Evolutionary conservation across 331 rosid species (phyloP), one percentile per base, ranked within the genome.

Genomic region (Rosa hybrid): DNA sequence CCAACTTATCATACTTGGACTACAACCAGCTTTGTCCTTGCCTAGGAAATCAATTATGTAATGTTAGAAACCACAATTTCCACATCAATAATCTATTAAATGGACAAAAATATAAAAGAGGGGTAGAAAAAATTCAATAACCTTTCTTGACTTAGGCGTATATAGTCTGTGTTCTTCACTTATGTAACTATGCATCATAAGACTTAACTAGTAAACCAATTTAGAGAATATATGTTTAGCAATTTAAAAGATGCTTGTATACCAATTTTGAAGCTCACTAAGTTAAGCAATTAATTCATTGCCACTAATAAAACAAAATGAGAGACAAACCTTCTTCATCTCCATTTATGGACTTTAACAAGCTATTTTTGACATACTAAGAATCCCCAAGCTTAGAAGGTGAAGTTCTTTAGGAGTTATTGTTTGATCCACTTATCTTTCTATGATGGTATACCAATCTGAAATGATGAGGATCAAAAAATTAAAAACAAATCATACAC

Each of bases 341-440:
- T 60, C 84, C 94, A 81, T 51, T 72, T 41, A 86, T 73, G 18
- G 89, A 71, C 70, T 80, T 67, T 56, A 95, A 88, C 77, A 95
- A 88, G 89, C 96, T 85, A 76, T 90, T 87, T 60, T 81, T 86
- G 70, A 87, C 91, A 86, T 87, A 91, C 50, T 92, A 97, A 25
- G 92, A 51, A 82, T 95, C 93, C 10, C 84, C 94, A 78, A 88
- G 70, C 85, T 88, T 91, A 34, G 98, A 85, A 80, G 98, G 98
- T 53, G 98, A 95, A 71, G 98, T 92, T 89, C 98, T 92, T 23
- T 97, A 86, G 54, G 98, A 92, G 90, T 90, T 92, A 80, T 86
- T 81, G 84, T 90, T 91, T 86, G 98, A 95, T 82, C 94, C 98
- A 82, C 89, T 92, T 81, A 90, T 94, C 87, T 89, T 95, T 54